These are phyloP conservation scores for Phytopythium helicoides DNA, from an alignment of 352 stramenopile genomes.

Conservation along the genomic window DNA sequence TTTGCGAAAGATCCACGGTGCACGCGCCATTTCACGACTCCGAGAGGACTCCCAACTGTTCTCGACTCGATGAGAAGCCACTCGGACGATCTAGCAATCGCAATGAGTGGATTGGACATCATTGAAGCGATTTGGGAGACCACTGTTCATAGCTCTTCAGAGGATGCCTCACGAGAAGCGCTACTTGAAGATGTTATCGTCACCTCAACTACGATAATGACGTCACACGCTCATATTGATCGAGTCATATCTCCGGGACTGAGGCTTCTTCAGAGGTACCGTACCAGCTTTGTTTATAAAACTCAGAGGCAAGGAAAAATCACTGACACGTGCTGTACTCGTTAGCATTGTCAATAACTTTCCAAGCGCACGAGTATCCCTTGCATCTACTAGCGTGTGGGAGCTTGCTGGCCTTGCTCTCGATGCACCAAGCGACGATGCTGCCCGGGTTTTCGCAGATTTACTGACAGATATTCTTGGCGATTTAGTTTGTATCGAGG, in stretches of 20 bases:
- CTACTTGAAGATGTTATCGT: background rate
- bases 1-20: slow-evolving; percentile 60
- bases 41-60: slow-evolving; percentile 26
- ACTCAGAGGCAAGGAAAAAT: too few relatives aligned
- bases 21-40: slow-evolving; percentile 39
- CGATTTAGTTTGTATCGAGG: background rate
- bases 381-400: background rate
- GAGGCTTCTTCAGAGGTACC: too few relatives aligned
- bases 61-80: slow-evolving; percentile 12
- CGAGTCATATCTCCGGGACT: too few relatives aligned
- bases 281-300: background rate
- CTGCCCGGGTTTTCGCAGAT: background rate
- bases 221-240: too few relatives aligned
- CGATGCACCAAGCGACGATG: background rate
- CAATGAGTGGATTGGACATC: slow-evolving; percentile 40
- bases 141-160: background rate
- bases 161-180: background rate
- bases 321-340: too few relatives aligned
- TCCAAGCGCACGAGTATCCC: background rate
- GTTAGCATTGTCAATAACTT: too few relatives aligned
- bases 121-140: background rate
- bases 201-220: too few relatives aligned
- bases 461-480: background rate
- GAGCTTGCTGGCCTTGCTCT: background rate
- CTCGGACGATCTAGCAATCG: slow-evolving; percentile 30